phyloP scores from a whole-genome alignment of 257 asterid species.

The Solanum virginianum region DNA sequence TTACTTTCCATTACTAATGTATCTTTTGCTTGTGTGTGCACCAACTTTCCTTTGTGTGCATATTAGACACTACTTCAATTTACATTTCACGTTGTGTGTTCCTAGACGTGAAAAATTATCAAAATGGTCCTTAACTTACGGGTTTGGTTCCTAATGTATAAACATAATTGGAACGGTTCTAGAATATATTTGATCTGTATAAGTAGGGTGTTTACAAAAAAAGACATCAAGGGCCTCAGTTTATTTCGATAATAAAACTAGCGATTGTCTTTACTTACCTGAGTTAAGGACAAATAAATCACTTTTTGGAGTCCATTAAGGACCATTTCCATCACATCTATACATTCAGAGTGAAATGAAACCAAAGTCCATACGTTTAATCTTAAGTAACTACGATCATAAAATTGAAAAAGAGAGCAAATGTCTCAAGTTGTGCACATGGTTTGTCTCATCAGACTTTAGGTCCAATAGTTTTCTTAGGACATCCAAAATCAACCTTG shows the following conservation, averaged over 20 bases:
- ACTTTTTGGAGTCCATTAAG: not conserved
- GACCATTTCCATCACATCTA: not conserved
- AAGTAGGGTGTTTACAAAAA: not conserved
- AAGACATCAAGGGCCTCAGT: not conserved
- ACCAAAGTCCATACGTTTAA: not conserved
- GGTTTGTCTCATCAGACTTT: not conserved
- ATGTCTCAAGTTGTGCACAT: not conserved
- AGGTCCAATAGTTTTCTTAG: not conserved
- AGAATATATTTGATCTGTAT: not conserved
- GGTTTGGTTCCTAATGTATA: not conserved
- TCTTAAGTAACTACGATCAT: not conserved
- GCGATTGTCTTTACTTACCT: not conserved
- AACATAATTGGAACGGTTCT: not conserved
- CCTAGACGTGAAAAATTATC: not conserved
- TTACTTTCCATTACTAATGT: not conserved
- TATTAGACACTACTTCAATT: not conserved
- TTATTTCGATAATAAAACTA: not conserved
- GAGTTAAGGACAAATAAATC: not conserved
- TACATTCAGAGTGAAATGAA: not conserved
- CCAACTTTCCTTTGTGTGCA: not conserved
- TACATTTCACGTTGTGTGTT: not conserved
- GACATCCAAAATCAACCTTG: not conserved
- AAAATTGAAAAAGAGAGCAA: not conserved
- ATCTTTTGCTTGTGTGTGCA: not conserved
- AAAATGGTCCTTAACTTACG: not conserved